Evolutionary conservation across 202 grass and related monocot genomes (phyloP).

Genomic region (Bolboschoenoplectus hybrid): DNA sequence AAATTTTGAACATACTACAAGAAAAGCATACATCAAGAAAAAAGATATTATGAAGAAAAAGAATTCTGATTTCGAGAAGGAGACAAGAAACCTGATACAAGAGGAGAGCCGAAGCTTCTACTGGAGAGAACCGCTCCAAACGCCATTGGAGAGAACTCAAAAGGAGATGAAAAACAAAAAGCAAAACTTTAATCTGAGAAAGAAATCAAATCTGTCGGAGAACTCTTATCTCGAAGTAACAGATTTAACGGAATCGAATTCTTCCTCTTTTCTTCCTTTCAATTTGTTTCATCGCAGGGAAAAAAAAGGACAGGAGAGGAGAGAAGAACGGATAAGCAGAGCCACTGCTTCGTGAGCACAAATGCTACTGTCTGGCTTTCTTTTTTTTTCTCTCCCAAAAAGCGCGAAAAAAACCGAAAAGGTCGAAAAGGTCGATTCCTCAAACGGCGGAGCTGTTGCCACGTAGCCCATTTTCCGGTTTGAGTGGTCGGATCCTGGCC

Average conservation of each 20-base stretch:
- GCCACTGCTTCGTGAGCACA: slow-evolving; percentile 25
- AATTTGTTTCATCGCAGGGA: slow-evolving; percentile 3
- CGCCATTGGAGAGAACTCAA: slow-evolving; percentile 47
- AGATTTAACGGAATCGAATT: slow-evolving; percentile 17
- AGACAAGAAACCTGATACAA: slow-evolving; percentile 42
- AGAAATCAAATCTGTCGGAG: neutral
- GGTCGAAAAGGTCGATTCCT: neutral
- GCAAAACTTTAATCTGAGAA: neutral
- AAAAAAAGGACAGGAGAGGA: neutral
- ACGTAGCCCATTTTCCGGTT: neutral
- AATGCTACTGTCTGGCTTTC: neutral
- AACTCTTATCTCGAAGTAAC: neutral
- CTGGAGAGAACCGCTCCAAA: slow-evolving; percentile 60
- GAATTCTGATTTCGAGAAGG: neutral
- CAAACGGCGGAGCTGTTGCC: neutral
- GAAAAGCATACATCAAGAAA: neutral
- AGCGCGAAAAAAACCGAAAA: slow-evolving; percentile 12
- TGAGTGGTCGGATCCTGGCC: neutral
- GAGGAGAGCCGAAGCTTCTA: slow-evolving; percentile 52
- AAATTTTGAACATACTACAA: neutral
- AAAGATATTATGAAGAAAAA: neutral
- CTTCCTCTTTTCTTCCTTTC: slow-evolving; percentile 13
- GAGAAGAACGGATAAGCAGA: slow-evolving; percentile 29
- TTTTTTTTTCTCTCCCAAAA: neutral
- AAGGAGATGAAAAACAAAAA: neutral